These are phyloP conservation scores for Ganoderma resinaceum DNA, from an alignment of 1,284 basidiomycete species.

Conservation along the genomic window DNA sequence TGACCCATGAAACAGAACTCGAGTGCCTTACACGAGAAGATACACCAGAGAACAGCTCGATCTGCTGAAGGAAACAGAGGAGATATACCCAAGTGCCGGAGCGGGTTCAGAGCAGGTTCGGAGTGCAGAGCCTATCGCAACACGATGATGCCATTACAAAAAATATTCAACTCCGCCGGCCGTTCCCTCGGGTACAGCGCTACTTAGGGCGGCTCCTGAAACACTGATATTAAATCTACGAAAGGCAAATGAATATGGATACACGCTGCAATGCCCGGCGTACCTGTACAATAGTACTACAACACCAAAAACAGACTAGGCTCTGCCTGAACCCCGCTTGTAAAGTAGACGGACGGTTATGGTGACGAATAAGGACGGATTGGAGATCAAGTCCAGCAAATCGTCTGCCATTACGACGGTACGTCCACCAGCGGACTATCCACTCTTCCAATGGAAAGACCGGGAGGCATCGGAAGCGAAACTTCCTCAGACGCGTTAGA, in stretches of 20 bases:
- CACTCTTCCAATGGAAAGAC: neutral
- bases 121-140: too few relatives aligned
- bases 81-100: too few relatives aligned
- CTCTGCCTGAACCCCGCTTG: too few relatives aligned
- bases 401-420: neutral
- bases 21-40: neutral
- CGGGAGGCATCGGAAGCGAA: neutral
- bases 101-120: too few relatives aligned
- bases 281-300: neutral
- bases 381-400: neutral
- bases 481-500: neutral
- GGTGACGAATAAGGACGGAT: neutral
- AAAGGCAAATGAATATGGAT: neutral
- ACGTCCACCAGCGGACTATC: neutral
- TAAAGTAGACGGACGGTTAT: neutral
- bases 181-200: too few relatives aligned
- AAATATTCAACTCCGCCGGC: too few relatives aligned
- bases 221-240: too few relatives aligned
- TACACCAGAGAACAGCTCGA: neutral
- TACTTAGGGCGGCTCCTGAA: too few relatives aligned
- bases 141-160: too few relatives aligned
- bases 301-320: neutral
- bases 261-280: neutral
- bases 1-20: neutral
- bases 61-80: too few relatives aligned